Percentiles rank a stretch among this genome's conserved stretches.
phyloP scores from a whole-genome alignment of 2,329 filamentous ascomycete genomes.

The Calonectria leucothoes region DNA sequence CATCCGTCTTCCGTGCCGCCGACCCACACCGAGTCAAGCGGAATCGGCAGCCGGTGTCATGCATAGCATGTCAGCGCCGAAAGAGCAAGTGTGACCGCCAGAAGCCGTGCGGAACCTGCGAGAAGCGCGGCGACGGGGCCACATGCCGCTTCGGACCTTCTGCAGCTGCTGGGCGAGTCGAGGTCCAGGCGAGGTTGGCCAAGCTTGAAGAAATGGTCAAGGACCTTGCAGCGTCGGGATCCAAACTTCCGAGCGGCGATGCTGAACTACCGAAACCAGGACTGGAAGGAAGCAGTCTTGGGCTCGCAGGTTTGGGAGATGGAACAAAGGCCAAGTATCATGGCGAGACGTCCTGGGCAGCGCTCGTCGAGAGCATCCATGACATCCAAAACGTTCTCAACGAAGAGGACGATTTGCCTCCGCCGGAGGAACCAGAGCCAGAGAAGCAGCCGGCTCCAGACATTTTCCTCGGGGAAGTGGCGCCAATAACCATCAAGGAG shows the following conservation, averaged over 20 bases:
- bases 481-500: constrained; percentile 44
- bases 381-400: constrained; percentile 53
- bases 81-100: constrained; percentile 57
- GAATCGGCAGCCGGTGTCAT: constrained; percentile 56
- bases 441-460: constrained; percentile 40
- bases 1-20: constrained; percentile 52
- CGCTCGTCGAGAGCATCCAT: constrained; percentile 55
- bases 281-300: background rate
- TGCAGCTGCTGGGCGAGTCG: constrained; percentile 38
- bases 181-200: constrained; percentile 53
- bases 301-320: constrained; percentile 7
- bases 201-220: constrained; percentile 56
- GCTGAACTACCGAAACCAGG: constrained; percentile 41
- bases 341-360: constrained; percentile 54
- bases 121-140: constrained; percentile 49
- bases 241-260: background rate
- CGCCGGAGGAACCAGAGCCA: constrained; percentile 24
- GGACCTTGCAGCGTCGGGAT: constrained; percentile 43
- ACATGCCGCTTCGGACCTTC: constrained; percentile 47
- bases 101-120: constrained; percentile 54
- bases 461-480: constrained; percentile 46
- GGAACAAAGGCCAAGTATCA: constrained; percentile 42
- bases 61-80: constrained; percentile 54
- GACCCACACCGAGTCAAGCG: constrained; percentile 50
- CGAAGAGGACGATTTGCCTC: constrained; percentile 29